These are phyloP conservation scores for Hymenotorrendiella dingleyae DNA, from an alignment of 2,329 filamentous ascomycete genomes.

Conservation along the genomic window DNA sequence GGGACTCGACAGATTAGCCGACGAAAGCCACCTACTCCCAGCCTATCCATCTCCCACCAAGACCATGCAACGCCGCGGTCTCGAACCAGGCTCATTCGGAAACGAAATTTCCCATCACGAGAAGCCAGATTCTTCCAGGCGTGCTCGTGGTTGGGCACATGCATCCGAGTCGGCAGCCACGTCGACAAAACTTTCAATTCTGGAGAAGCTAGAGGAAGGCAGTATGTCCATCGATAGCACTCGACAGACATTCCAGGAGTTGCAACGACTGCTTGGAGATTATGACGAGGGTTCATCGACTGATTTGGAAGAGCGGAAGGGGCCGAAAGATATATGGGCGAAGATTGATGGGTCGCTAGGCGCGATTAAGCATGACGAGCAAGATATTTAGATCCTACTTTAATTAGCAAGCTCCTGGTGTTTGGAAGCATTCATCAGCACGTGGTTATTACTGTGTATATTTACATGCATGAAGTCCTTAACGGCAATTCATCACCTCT, in stretches of 20 bases:
- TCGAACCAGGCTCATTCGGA: constrained; percentile 38
- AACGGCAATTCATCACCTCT: no score
- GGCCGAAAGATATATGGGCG: constrained; percentile 26
- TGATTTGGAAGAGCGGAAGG: neutral
- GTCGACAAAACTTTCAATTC: constrained; percentile 49
- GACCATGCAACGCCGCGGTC: constrained; percentile 13
- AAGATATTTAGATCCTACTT: no score
- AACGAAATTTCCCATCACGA: constrained; percentile 37
- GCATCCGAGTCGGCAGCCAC: constrained; percentile 57
- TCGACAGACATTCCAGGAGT: constrained; percentile 42
- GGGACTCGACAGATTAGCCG: constrained; percentile 46
- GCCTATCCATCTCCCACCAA: constrained; percentile 40
- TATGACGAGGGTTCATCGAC: neutral
- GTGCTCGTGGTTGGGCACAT: constrained; percentile 52
- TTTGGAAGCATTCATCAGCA: no score
- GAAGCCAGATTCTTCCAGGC: constrained; percentile 35
- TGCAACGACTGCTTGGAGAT: constrained; percentile 42
- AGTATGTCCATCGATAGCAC: constrained; percentile 50
- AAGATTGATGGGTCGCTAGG: constrained; percentile 28
- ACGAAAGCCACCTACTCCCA: constrained; percentile 57
- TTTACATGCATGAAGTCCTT: no score
- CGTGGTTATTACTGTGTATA: no score
- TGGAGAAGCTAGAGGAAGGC: constrained; percentile 54
- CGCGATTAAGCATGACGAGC: constrained; percentile 23
- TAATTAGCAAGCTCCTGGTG: no score